A percentile compares a stretch with the other conserved stretches of the same genome.
phyloP scores from a whole-genome alignment of 192 early-diverging fungal species.

The Backusella liffmaniae region DNA sequence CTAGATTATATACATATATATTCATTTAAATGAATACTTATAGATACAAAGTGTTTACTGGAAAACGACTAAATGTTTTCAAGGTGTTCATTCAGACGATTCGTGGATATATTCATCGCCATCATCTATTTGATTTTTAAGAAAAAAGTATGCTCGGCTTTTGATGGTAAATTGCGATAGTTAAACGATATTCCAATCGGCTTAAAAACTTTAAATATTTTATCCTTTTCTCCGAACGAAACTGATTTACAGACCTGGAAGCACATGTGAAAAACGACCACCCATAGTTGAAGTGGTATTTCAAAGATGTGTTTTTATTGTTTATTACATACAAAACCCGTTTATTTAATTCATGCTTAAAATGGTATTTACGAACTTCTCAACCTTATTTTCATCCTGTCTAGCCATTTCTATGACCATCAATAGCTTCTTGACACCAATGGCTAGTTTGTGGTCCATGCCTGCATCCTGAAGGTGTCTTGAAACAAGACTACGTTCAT shows the following conservation, averaged over 20 bases:
- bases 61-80: background rate
- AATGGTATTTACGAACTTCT: conserved; percentile 69
- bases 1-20: too few relatives aligned
- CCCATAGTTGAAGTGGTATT: background rate
- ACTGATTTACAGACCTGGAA: too few relatives aligned
- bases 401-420: conserved; percentile 89
- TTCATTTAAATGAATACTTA: background rate
- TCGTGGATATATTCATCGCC: background rate
- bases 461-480: conserved; percentile 50
- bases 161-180: background rate
- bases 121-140: background rate
- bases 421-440: conserved; percentile 92
- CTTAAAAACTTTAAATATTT: background rate
- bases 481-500: conserved; percentile 61
- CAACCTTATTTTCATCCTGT: conserved; percentile 79
- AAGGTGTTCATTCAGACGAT: background rate
- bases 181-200: background rate
- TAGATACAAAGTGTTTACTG: background rate
- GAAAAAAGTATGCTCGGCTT: background rate
- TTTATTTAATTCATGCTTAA: background rate
- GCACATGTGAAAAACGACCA: too few relatives aligned
- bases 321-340: background rate
- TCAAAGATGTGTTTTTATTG: background rate
- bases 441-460: conserved; percentile 59
- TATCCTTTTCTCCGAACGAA: background rate